Base-by-base conservation (phyloP, 2,329 filamentous ascomycete genomes). In the Claviceps cyperi region DNA sequence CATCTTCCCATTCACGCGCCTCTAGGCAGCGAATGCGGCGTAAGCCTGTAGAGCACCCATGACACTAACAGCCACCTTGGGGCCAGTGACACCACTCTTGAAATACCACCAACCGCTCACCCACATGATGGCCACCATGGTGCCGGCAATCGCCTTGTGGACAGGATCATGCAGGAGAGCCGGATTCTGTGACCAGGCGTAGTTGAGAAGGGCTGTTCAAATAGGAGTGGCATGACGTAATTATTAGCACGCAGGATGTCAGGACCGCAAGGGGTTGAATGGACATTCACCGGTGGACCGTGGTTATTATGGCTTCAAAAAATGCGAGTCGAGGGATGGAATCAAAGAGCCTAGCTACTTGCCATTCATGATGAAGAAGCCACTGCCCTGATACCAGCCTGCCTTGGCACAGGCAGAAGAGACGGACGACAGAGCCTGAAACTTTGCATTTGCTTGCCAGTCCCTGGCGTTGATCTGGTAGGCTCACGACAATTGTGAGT, bases 1-100 rank as follows among this genome's bases (percentile, higher is more conserved):
- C 64, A 66, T 47, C 56, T 62, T 0, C 54, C 65, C 32, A 8
- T n/a, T 11, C 15, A 28, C 24, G 24, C 8, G 8, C 24, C 9
- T n/a, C 32, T 43, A 50, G 19, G 43, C 46, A 8, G 46, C 32
- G 45, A 54, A 52, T 4, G 48, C 53, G 32, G 53, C 45, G 40
- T 54, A 53, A 13, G 32, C 45, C 53, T 55, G 52, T 48, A 55
- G 28, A 7, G 52, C 52, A 35, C 52, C 53, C 35, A 53, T 48
- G 35, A 35, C 41, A 21, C 43, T 43, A 6, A 52, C 51, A 24
- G 50, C 52, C 21, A 54, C 28, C 11, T 46, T 47, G 21, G 53
- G 38, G 46, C 15, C 13, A 37, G 19, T 28, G 3, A 54, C 46
- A 6, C 53, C 50, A 6, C 47, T 46, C 50, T 51, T 55, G 5